A percentile compares a stretch with the other conserved stretches of the same genome.
These are phyloP conservation scores for Tolypocladium nubicola DNA, from an alignment of 2,329 filamentous ascomycete species.

Conservation along the genomic window DNA sequence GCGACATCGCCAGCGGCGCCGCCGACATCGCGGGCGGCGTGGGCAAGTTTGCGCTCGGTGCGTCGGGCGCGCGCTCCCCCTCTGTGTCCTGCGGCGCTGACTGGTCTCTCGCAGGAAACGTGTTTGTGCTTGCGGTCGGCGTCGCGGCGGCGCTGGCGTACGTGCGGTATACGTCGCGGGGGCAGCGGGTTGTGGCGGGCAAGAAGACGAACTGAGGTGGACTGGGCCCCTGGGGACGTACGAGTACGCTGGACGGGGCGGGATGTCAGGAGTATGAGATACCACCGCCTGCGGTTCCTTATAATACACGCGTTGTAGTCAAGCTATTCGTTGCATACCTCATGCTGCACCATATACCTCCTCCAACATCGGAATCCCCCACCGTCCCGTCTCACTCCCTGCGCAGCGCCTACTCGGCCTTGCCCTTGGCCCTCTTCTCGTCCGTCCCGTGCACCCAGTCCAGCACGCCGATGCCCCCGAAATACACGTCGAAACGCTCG, in stretches of 20 bases:
- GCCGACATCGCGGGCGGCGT: slow-evolving; percentile 26
- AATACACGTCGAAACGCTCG: slow-evolving; percentile 44
- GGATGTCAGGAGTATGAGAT: too few relatives aligned
- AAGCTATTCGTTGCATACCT: not conserved
- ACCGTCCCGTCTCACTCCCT: too few relatives aligned
- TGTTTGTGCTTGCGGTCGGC: slow-evolving; percentile 21
- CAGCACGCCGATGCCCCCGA: slow-evolving; percentile 38
- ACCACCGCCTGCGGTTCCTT: not conserved
- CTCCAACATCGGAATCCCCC: too few relatives aligned
- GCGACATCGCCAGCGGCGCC: slow-evolving; percentile 23
- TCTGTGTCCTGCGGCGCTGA: not conserved
- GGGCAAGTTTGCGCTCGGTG: slow-evolving; percentile 28
- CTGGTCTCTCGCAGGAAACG: slow-evolving; percentile 18
- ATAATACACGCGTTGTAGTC: not conserved
- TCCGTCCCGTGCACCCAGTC: slow-evolving; percentile 46
- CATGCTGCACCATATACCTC: too few relatives aligned
- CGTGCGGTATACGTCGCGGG: slow-evolving; percentile 21
- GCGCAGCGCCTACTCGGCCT: not conserved
- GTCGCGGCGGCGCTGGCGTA: slow-evolving; percentile 21
- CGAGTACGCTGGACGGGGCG: too few relatives aligned
- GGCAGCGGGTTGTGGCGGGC: slow-evolving; percentile 12
- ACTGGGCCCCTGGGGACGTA: not conserved
- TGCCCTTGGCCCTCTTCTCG: slow-evolving; percentile 8
- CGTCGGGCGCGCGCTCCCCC: not conserved
- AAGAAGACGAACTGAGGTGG: slow-evolving; percentile 19